Evolutionary conservation across 148 eudicot species (phyloP).

Genomic region (Beta vulgaris): DNA sequence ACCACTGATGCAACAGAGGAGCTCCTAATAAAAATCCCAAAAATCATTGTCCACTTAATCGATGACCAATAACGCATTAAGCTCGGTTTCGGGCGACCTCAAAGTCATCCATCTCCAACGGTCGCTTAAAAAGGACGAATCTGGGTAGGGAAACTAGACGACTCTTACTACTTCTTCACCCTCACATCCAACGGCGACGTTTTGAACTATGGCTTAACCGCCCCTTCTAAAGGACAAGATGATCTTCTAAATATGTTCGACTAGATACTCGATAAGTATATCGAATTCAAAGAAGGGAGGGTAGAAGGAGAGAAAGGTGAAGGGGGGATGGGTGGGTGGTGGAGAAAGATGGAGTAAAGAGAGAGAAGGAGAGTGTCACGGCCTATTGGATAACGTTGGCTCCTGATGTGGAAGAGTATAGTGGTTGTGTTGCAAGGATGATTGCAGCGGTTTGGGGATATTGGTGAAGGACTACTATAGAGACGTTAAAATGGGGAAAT

Average conservation of each 20-base stretch:
- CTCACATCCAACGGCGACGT: slow-evolving; percentile 26
- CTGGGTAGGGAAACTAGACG: slow-evolving; percentile 72
- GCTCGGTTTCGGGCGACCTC: slow-evolving; percentile 65
- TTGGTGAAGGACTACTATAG: slow-evolving; percentile 68
- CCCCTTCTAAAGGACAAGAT: slow-evolving; percentile 62
- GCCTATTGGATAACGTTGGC: slow-evolving; percentile 87
- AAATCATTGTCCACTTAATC: slow-evolving; percentile 55
- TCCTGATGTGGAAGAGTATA: slow-evolving; percentile 83
- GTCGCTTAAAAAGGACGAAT: slow-evolving; percentile 74
- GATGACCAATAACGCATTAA: slow-evolving; percentile 61
- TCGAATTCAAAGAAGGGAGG: slow-evolving; percentile 51
- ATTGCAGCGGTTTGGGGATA: slow-evolving; percentile 78
- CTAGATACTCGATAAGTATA: slow-evolving; percentile 45
- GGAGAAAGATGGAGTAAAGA: slow-evolving; percentile 32
- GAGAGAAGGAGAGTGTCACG: slow-evolving; percentile 50
- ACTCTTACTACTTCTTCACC: slow-evolving; percentile 71
- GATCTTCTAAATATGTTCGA: slow-evolving; percentile 42
- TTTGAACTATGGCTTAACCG: slow-evolving; percentile 70
- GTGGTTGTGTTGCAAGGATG: slow-evolving; percentile 56
- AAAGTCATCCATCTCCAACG: slow-evolving; percentile 63
- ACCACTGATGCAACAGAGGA: slow-evolving; percentile 49
- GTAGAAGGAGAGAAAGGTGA: slow-evolving; percentile 28
- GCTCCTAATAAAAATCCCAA: slow-evolving; percentile 49
- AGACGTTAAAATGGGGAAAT: slow-evolving; percentile 73
- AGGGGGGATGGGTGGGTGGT: slow-evolving; percentile 44